These are phyloP conservation scores for Talaromyces borbonicus DNA, from an alignment of 495 filamentous ascomycete genomes.

Conservation along the genomic window DNA sequence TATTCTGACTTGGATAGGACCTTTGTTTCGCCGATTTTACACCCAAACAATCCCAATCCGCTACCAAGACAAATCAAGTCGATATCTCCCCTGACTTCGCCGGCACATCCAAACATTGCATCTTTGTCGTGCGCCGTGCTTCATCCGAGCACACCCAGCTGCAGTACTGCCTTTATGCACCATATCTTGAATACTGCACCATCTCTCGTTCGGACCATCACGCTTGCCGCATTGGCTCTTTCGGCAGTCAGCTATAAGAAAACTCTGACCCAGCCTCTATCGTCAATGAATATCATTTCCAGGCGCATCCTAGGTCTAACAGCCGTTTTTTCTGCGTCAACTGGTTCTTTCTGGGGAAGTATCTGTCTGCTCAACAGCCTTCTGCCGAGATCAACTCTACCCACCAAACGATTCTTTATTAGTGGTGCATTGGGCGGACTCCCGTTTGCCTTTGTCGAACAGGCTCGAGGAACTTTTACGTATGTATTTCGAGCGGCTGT, in stretches of 20 bases:
- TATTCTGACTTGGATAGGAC: constrained; percentile 31
- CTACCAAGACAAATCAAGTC: constrained; percentile 54
- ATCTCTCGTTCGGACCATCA: constrained; percentile 62
- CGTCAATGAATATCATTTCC: constrained; percentile 52
- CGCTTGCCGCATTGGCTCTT: constrained; percentile 57
- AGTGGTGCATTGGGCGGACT: constrained; percentile 77
- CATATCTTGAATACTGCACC: constrained; percentile 78
- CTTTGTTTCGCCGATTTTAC: constrained; percentile 81
- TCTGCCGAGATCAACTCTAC: constrained; percentile 64
- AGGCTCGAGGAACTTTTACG: constrained; percentile 55
- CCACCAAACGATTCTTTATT: constrained; percentile 76
- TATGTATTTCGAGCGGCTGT: constrained; percentile 64
- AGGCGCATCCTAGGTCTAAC: constrained; percentile 55
- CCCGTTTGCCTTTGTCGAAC: constrained; percentile 60
- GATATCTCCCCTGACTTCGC: constrained; percentile 68
- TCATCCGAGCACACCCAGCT: constrained; percentile 83
- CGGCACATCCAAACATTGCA: constrained; percentile 75
- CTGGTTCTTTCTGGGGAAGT: constrained; percentile 75
- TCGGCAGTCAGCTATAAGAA: constrained; percentile 54
- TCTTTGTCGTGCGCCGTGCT: constrained; percentile 81
- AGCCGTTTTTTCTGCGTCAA: constrained; percentile 63
- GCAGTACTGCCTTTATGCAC: constrained; percentile 71
- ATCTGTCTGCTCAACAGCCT: constrained; percentile 78
- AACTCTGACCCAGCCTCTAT: constrained; percentile 55
- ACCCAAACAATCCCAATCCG: constrained; percentile 53